Evolutionary conservation across 345 rosid species (phyloP).

Genomic region (Citrus unshiu): DNA sequence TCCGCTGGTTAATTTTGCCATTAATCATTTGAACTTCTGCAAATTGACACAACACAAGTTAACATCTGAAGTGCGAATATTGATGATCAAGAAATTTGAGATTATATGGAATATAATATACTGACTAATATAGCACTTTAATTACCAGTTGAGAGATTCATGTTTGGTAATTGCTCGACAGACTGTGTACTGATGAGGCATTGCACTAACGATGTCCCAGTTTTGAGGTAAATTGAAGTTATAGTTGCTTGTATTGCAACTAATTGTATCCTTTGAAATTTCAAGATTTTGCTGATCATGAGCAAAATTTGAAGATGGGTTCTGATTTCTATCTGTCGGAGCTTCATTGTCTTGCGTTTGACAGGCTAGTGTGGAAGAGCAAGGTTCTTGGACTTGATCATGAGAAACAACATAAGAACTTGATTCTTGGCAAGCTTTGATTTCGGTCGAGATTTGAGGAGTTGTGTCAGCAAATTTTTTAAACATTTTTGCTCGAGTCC

Average conservation of each 20-base stretch:
- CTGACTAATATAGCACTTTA: neutral
- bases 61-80: neutral
- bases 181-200: conserved; percentile 27
- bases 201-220: conserved; percentile 42
- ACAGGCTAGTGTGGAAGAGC: neutral
- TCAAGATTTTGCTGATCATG: conserved; percentile 29
- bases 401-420: conserved; percentile 7
- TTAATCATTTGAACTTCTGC: conserved; percentile 40
- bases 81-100: neutral
- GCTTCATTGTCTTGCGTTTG: neutral
- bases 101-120: too few species aligned
- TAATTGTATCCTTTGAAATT: conserved; percentile 27
- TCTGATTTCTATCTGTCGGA: conserved; percentile 23
- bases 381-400: conserved; percentile 12
- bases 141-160: conserved; percentile 37
- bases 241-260: conserved; percentile 21
- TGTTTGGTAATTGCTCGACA: conserved; percentile 28
- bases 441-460: conserved; percentile 23
- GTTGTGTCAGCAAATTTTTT: conserved; percentile 26
- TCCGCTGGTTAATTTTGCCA: conserved; percentile 28
- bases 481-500: conserved; percentile 35
- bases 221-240: conserved; percentile 38
- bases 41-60: conserved; percentile 7
- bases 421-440: conserved; percentile 26
- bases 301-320: conserved; percentile 27